phyloP scores from a whole-genome alignment of 768 basidiomycete genomes.

The Podaxis sp. region DNA sequence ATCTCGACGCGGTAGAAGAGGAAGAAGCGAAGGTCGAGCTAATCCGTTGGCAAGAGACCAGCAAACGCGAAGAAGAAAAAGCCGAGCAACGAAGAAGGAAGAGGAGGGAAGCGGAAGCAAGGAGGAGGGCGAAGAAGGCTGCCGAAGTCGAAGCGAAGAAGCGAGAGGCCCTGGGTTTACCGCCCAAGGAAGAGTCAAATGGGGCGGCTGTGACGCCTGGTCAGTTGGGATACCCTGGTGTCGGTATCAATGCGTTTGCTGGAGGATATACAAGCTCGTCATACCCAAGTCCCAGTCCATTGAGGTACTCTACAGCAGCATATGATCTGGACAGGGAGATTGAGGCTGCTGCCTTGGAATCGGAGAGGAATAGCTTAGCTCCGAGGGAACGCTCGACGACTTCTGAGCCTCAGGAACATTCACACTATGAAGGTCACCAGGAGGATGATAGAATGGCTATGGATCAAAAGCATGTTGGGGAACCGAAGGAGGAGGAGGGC shows the following conservation, averaged over 20 bases:
- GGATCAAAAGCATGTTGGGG: conserved; percentile 13
- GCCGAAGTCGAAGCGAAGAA: conserved; percentile 2
- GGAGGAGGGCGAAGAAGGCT: conserved; percentile 18
- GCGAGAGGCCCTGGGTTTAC: conserved; percentile 2
- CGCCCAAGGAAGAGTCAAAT: background rate
- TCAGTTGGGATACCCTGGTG: background rate
- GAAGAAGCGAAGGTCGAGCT: conserved; percentile 51
- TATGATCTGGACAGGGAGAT: conserved; percentile 11
- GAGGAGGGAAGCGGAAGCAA: conserved; percentile 37
- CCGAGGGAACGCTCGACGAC: background rate
- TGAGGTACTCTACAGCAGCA: conserved; percentile 38
- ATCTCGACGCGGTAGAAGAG: conserved; percentile 74
- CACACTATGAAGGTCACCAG: background rate
- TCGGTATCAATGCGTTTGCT: background rate
- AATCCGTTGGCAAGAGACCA: conserved; percentile 30
- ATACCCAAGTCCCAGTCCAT: conserved; percentile 39
- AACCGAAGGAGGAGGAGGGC: conserved; percentile 6
- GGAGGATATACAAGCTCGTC: conserved; percentile 1
- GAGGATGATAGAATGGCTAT: background rate
- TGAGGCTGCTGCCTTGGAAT: conserved; percentile 7
- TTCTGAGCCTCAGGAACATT: conserved; percentile 1
- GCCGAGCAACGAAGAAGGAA: conserved; percentile 44
- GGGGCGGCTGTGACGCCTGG: background rate
- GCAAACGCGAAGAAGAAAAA: conserved; percentile 44
- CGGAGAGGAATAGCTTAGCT: background rate